Evolutionary conservation across 352 stramenopile species (phyloP).

Genomic region (Phytopythium oedochilum): DNA sequence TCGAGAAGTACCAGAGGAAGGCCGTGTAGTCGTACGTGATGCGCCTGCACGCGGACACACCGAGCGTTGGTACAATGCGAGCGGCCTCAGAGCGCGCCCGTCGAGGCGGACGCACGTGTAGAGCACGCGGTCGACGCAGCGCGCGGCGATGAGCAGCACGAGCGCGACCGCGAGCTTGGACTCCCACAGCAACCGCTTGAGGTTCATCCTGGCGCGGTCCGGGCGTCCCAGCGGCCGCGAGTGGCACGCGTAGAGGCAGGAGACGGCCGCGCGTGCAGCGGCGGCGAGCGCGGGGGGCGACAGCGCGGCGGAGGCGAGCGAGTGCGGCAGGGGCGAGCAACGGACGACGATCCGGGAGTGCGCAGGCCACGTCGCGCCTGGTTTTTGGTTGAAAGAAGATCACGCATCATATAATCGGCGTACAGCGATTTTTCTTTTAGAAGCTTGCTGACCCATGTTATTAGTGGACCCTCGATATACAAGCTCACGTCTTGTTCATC

Average conservation of each 20-base stretch:
- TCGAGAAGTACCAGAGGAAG: slow-evolving; percentile 87
- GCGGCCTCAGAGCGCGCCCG: not conserved
- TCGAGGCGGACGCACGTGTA: slow-evolving; percentile 67
- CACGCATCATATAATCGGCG: too few relatives aligned
- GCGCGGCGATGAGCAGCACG: slow-evolving; percentile 67
- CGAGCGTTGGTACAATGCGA: not conserved
- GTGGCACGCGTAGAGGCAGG: not conserved
- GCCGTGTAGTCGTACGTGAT: slow-evolving; percentile 87
- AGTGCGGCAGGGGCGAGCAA: too few relatives aligned
- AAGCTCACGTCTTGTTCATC: too few relatives aligned
- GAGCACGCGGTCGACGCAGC: slow-evolving; percentile 79
- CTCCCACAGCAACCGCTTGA: slow-evolving; percentile 77
- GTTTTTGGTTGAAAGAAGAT: not conserved
- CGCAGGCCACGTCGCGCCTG: too few relatives aligned
- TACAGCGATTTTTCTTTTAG: too few relatives aligned
- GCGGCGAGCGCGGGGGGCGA: not conserved
- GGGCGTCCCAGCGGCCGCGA: not conserved
- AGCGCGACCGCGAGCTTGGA: slow-evolving; percentile 82
- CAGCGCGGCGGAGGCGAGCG: not conserved
- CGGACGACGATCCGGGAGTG: not conserved
- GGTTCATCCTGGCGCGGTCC: slow-evolving; percentile 27
- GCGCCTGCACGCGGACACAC: slow-evolving; percentile 29
- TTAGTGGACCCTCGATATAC: too few relatives aligned
- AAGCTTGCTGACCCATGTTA: too few relatives aligned
- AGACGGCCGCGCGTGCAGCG: not conserved